These are phyloP conservation scores for Rubroshorea leprosula DNA, from an alignment of 345 rosid genomes.

Conservation along the genomic window DNA sequence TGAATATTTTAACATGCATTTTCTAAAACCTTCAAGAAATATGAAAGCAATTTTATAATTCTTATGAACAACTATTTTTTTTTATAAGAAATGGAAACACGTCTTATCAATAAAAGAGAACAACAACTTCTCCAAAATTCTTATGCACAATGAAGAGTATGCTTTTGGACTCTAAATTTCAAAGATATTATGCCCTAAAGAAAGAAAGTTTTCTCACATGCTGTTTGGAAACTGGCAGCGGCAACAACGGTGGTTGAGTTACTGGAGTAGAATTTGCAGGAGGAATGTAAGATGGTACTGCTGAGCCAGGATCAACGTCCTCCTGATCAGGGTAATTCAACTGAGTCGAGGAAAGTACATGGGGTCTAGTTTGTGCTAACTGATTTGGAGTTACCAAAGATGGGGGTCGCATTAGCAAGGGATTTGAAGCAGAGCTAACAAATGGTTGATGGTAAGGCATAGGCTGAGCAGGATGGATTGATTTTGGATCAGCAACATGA, in stretches of 20 bases:
- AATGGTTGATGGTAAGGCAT: constrained; percentile 12
- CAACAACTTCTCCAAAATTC: too few relatives aligned
- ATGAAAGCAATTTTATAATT: not conserved
- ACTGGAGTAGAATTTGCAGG: constrained; percentile 12
- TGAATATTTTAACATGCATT: too few relatives aligned
- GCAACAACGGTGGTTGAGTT: constrained; percentile 34
- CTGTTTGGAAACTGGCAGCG: constrained; percentile 23
- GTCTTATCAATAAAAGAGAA: too few relatives aligned
- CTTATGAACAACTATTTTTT: not conserved
- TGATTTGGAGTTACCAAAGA: constrained; percentile 23
- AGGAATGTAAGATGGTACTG: constrained; percentile 12
- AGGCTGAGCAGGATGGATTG: constrained; percentile 10
- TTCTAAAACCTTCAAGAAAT: not conserved
- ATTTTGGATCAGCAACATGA: constrained; percentile 8
- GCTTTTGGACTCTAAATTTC: too few relatives aligned
- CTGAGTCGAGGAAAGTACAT: constrained; percentile 19
- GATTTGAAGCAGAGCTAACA: constrained; percentile 18
- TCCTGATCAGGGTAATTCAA: constrained; percentile 17
- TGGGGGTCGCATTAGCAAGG: constrained; percentile 18
- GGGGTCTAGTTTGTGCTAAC: constrained; percentile 12
- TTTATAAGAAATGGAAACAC: too few relatives aligned
- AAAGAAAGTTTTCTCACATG: constrained; percentile 17
- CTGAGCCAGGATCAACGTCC: constrained; percentile 10
- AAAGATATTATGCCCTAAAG: too few relatives aligned
- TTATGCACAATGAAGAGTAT: not conserved